A percentile compares a stretch with the other conserved stretches of the same genome.
phyloP scores from a whole-genome alignment of 306 rosid genomes.

The Vicia sativa region DNA sequence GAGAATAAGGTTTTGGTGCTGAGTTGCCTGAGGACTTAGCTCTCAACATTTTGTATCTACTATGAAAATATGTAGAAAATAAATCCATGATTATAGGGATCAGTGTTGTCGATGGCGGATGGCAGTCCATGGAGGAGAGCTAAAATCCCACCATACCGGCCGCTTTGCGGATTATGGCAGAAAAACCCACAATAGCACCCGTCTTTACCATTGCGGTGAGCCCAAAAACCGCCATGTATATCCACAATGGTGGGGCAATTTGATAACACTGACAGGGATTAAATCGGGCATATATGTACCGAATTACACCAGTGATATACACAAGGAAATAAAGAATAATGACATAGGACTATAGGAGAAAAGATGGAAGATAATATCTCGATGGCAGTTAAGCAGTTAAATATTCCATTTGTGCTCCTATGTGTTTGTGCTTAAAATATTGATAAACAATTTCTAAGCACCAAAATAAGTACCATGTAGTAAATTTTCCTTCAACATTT shows the following conservation, averaged over 20 bases:
- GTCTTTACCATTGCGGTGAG: too few relatives aligned
- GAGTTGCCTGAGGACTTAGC: neutral
- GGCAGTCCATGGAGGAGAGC: too few relatives aligned
- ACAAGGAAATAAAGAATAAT: neutral
- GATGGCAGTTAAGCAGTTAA: constrained; percentile 1
- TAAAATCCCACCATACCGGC: too few relatives aligned
- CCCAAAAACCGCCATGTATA: too few relatives aligned
- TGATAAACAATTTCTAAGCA: constrained; percentile 12
- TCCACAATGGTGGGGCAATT: too few relatives aligned
- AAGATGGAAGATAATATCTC: constrained; percentile 4
- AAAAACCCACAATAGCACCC: too few relatives aligned
- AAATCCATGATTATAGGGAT: too few relatives aligned
- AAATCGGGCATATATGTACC: neutral
- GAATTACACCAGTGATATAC: neutral
- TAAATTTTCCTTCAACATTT: constrained; percentile 1
- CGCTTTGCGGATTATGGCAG: too few relatives aligned
- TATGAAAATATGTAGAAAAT: neutral
- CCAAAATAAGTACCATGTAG: neutral
- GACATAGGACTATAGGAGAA: neutral
- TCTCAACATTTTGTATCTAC: neutral
- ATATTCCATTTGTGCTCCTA: constrained; percentile 1
- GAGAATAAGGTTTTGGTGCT: neutral
- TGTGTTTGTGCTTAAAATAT: neutral
- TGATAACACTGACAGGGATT: too few relatives aligned
- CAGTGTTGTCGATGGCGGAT: too few relatives aligned